Evolutionary conservation across 176 grass and related monocot genomes (phyloP).

Genomic region (Rhipidocladum racemiflorum): DNA sequence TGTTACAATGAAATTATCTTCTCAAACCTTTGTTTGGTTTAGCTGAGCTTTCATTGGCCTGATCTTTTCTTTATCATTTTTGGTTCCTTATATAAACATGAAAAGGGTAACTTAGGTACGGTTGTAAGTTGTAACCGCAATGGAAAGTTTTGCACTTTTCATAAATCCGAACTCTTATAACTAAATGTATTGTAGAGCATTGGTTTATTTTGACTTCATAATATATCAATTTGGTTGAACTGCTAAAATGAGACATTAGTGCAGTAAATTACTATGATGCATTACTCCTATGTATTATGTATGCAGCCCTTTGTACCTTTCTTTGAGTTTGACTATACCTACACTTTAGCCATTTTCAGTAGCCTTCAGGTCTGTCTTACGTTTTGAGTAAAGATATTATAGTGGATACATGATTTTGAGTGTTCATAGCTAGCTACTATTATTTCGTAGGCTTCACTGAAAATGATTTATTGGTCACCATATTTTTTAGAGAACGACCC

Average conservation of each 20-base stretch:
- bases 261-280: slow-evolving; percentile 5
- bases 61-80: neutral
- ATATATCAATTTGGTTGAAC: slow-evolving; percentile 14
- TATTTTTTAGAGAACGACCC: neutral
- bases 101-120: neutral
- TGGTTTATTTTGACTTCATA: slow-evolving; percentile 27
- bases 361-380: neutral
- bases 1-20: neutral
- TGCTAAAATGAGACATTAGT: neutral
- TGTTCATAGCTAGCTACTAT: neutral
- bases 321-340: neutral
- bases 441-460: neutral
- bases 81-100: neutral
- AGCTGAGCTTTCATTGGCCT: neutral
- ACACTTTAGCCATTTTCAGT: neutral
- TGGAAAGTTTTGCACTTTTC: slow-evolving; percentile 13
- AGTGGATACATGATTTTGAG: no score
- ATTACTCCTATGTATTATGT: neutral
- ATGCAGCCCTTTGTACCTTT: neutral
- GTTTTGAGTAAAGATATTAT: slow-evolving; percentile 8
- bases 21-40: neutral
- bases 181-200: neutral
- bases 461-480: neutral
- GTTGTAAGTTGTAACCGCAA: neutral
- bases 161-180: neutral